Base-by-base conservation (phyloP, 1,139 yeast species). In the Schwanniomyces etchellsii region DNA sequence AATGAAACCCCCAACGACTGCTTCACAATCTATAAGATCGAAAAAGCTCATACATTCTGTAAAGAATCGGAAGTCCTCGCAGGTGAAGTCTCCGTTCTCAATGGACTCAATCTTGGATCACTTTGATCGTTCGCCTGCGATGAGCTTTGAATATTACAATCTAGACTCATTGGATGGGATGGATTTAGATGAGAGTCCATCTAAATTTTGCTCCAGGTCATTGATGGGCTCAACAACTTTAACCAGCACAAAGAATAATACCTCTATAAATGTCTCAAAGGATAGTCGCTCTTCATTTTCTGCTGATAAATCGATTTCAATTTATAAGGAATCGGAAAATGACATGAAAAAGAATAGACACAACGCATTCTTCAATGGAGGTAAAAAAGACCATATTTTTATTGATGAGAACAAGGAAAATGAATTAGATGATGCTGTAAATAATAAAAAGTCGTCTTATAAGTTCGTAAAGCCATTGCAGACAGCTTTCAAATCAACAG, bases 381-480 rank as follows among this genome's bases (percentile, higher is more conserved):
- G n/a, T n/a, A n/a, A n/a, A n/a, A n/a, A n/a, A n/a, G n/a, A n/a
- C n/a, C n/a, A n/a, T n/a, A n/a, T n/a, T n/a, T n/a, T n/a, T n/a
- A n/a, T n/a, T n/a, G n/a, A n/a, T n/a, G n/a, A n/a, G n/a, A n/a
- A n/a, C n/a, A n/a, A n/a, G n/a, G n/a, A n/a, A n/a, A n/a, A n/a
- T n/a, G n/a, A n/a, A n/a, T n/a, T n/a, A n/a, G n/a, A n/a, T n/a
- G n/a, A n/a, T n/a, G n/a, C n/a, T n/a, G n/a, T n/a, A n/a, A n/a
- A n/a, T 9, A 18, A 27, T 13, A 2, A 7, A n/a, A 18, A 18
- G n/a, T n/a, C 21, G 12, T 70, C 80, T 2, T 85, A 79, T 54
- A 74, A 77, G 40, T 74, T 77, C 34, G 94, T 82, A 20, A 82
- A 81, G 48, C 95, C 96, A 4, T 64, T 84, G 28, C 95, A 84